Base-by-base conservation (phyloP, 768 basidiomycete genomes). In the Amanita rubescens region DNA sequence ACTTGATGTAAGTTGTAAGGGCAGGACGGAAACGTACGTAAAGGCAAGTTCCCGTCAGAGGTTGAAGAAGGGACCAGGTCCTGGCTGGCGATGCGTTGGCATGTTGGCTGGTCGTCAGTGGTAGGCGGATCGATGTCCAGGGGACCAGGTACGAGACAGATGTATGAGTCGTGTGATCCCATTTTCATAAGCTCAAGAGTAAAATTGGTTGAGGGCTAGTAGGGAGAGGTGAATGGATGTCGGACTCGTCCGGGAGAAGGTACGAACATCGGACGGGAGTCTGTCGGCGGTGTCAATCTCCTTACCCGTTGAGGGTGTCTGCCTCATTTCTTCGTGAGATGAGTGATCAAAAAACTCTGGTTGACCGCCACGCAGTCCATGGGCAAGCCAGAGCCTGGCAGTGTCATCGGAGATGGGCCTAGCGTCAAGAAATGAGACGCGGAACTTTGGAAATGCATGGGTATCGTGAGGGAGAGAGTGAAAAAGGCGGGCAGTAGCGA, bases 11-110 rank as follows among this genome's bases (percentile, higher is more conserved):
- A 38, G 54, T 60, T 64, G 63, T 59, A 63, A 63, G 61, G 57
- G 58, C 59, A 62, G 61, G 55, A 60, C 59, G 60, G 56, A 53
- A 58, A 76, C 87, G 65, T 73, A 92, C 90, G 70, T 92, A 93
- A 68, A 94, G 80, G 69, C 91, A 94, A 54, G 77, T 81, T 60
- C 85, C 90, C 53, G 82, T 72, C 53, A 94, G 75, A 27, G 90
- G 85, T 59, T 87, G 82, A 22, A 94, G 77, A 47, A 93, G 76
- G 30, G 85, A 84, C 88, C 90, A 93, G 62, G 87, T 84, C 62
- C 84, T 81, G 54, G 81, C 79, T 45, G 89, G 85, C 10, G 82
- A 80, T 49, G 78, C 65, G 59, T 85, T 83, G 55, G 77, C 71
- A 57, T n/a, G 82, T 74, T 33, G 78, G 62, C 41, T 82, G 79